Base-by-base conservation (phyloP, 352 stramenopile genomes). In the Aphanomyces astaci region DNA sequence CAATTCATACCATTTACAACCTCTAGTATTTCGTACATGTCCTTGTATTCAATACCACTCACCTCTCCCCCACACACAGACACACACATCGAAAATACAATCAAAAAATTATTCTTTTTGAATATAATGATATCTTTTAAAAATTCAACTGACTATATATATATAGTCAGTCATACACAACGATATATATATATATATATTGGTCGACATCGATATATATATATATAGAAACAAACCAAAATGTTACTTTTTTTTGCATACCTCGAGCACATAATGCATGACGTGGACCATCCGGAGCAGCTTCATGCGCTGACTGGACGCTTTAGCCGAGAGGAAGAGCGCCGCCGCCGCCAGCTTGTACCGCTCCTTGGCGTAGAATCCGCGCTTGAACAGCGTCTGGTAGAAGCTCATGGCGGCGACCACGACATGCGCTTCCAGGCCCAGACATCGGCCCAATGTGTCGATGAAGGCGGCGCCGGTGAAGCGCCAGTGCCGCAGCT, bases 261-360 rank as follows among this genome's bases (percentile, higher is more conserved):
- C 56, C 40, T 94, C 84, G 28, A 94, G 66, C 40, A 92, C 90
- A 62, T 92, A 84, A 72, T 92, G 87, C 84, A 92, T 94, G 36
- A 84, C 79, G 53, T 82, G 78, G 45, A 92, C 84, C 86, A 94
- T 94, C 5, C 84, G 86, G 31, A 94, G 68, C 48, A 94, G 71
- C 72, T 91, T 91, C 86, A 94, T 94, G 13, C 86, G 86, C 70
- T 94, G 92, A 71, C 84, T 92, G 13, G 86, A 81, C 0, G 86
- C 86, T 66, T 94, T 94, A 0, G 86, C 86, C 1, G 86, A 76
- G 1, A 94, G 71, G 52, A 94, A 94, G 27, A 94, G 81, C 52
- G 82, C 90, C 1, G 86, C 86, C 2, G 86, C 86, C 0, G 86
- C 86, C 36, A 92, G 86, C 65, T 94, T 94, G 72, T 82, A 94